A percentile compares a stretch with the other conserved stretches of the same genome.
phyloP scores from a whole-genome alignment of 371 early-diverging fungal species.

The Apophysomyces elegans region DNA sequence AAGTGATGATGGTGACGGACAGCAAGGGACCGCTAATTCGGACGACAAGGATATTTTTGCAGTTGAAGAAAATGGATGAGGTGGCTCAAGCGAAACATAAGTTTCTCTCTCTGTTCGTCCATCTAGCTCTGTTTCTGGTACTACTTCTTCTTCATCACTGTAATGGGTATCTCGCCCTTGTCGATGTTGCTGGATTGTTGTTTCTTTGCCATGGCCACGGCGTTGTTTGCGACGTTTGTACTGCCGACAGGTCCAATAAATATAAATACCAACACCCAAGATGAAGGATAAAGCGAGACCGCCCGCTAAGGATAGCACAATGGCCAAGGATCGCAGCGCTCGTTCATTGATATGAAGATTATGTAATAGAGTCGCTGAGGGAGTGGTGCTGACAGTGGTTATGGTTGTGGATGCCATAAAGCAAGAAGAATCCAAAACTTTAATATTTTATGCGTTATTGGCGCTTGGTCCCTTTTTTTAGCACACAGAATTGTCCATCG shows the following conservation, averaged over 20 bases:
- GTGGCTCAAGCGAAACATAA: neutral
- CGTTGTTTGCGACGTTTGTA: slow-evolving; percentile 9
- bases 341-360: slow-evolving; percentile 26
- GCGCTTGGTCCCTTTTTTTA: neutral
- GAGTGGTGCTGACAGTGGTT: neutral
- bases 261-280: slow-evolving; percentile 29
- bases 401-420: slow-evolving; percentile 7
- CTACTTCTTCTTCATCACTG: neutral
- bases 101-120: neutral
- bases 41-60: neutral
- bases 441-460: neutral
- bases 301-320: slow-evolving; percentile 26
- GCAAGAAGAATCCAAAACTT: neutral
- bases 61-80: neutral
- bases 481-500: slow-evolving; percentile 2
- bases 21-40: neutral
- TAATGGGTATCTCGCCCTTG: neutral
- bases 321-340: slow-evolving; percentile 23
- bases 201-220: neutral
- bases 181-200: no score
- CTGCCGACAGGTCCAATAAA: slow-evolving; percentile 28
- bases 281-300: slow-evolving; percentile 28
- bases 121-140: neutral
- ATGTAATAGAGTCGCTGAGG: slow-evolving; percentile 6
- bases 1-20: neutral